These are phyloP conservation scores for Botrytis squamosa DNA, from an alignment of 2,329 filamentous ascomycete species.

Conservation along the genomic window DNA sequence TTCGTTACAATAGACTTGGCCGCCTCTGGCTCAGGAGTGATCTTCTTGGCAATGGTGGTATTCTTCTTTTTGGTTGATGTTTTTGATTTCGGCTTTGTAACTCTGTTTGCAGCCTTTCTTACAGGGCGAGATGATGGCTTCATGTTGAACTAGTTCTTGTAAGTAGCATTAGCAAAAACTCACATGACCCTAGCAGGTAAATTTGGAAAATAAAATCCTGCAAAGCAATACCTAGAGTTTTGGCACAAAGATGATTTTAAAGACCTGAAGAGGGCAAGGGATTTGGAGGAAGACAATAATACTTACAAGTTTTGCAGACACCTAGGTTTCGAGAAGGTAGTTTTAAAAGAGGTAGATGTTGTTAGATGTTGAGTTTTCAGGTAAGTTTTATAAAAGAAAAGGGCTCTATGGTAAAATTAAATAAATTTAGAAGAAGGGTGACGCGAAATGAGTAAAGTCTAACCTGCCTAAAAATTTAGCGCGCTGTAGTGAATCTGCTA, in stretches of 20 bases:
- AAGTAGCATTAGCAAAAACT: neutral
- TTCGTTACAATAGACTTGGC: neutral
- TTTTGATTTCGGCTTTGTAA: slow-evolving; percentile 1
- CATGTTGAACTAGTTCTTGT: neutral
- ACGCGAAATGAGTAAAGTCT: neutral
- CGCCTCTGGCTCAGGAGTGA: neutral
- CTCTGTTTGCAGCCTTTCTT: neutral
- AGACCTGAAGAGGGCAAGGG: neutral
- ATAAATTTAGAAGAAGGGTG: neutral
- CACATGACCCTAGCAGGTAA: neutral
- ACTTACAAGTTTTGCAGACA: neutral
- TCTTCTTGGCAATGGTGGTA: neutral
- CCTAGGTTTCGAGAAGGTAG: neutral
- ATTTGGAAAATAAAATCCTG: neutral
- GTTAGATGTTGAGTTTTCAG: neutral
- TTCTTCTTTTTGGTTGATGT: neutral
- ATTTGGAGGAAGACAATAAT: neutral
- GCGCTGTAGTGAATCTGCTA: neutral
- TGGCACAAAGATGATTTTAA: neutral
- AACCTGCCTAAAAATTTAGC: neutral
- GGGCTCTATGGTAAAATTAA: neutral
- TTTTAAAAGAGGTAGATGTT: neutral
- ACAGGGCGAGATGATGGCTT: neutral
- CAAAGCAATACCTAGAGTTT: neutral
- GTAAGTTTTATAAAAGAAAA: neutral